These are phyloP conservation scores for Phialophora verrucosa DNA, from an alignment of 2,329 filamentous ascomycete species.

Conservation along the genomic window DNA sequence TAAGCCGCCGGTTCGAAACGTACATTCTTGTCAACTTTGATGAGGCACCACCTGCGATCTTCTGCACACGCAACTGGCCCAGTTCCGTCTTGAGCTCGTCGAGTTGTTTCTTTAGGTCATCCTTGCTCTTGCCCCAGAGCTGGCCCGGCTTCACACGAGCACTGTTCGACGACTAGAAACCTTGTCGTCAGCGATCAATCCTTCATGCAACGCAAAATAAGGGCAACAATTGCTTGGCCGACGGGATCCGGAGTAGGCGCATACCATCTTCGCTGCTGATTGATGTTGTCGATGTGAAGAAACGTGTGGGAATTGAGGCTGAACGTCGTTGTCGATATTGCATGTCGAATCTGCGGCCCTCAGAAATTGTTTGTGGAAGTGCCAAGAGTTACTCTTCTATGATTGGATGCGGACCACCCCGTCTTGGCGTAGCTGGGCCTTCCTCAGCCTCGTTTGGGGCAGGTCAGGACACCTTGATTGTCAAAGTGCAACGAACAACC, in stretches of 20 bases:
- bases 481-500: background rate
- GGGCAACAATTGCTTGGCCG: background rate
- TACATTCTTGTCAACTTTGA: slow-evolving; percentile 99
- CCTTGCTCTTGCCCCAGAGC: slow-evolving; percentile 99
- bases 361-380: slow-evolving; percentile 3
- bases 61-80: slow-evolving; percentile 94
- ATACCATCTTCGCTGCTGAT: slow-evolving; percentile 37
- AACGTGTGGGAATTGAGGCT: slow-evolving; percentile 18
- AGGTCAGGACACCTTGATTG: background rate
- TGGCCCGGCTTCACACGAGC: slow-evolving; percentile 89
- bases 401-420: background rate
- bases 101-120: slow-evolving; percentile 94
- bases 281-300: slow-evolving; percentile 32
- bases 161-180: slow-evolving; percentile 57
- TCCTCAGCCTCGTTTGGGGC: background rate
- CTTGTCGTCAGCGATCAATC: background rate
- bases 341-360: background rate
- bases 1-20: slow-evolving; percentile 47
- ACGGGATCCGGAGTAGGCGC: background rate
- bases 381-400: slow-evolving; percentile 18
- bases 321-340: slow-evolving; percentile 23
- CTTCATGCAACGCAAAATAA: slow-evolving; percentile 3
- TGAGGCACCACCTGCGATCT: slow-evolving; percentile 85
- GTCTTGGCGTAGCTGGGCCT: background rate
- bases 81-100: slow-evolving; percentile 96